A percentile compares a stretch with the other conserved stretches of the same genome.
Conservation (phyloP, 2,329 filamentous ascomycete genomes). For the Proliferodiscus dingleyae region DNA sequence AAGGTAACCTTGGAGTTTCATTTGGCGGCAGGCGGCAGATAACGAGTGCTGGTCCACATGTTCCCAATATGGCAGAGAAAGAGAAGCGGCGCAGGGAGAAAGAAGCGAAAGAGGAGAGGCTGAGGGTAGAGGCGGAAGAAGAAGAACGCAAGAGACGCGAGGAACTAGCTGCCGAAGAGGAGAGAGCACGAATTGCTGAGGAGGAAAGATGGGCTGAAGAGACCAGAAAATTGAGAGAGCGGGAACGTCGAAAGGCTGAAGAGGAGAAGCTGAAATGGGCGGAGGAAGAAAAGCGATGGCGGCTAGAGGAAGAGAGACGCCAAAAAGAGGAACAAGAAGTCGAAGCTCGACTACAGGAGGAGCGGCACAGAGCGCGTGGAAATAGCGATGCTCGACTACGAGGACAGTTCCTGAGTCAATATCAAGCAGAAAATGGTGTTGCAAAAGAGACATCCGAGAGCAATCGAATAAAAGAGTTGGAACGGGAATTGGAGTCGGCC, state of each 20-base stretch:
- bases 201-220: constrained; percentile 64
- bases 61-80: constrained; percentile 81
- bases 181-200: constrained; percentile 56
- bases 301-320: constrained; percentile 67
- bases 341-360: constrained; percentile 61
- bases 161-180: constrained; percentile 54
- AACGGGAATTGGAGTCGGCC: constrained; percentile 64
- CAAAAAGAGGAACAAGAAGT: constrained; percentile 68
- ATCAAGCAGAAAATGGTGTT: constrained; percentile 64
- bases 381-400: constrained; percentile 64
- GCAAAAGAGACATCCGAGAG: constrained; percentile 46
- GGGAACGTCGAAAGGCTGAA: constrained; percentile 54
- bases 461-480: constrained; percentile 72
- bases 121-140: constrained; percentile 50
- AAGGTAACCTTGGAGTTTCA: constrained; percentile 88
- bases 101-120: constrained; percentile 55
- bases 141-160: constrained; percentile 43
- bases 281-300: constrained; percentile 72
- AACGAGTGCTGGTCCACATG: constrained; percentile 71
- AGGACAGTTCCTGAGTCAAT: constrained; percentile 83
- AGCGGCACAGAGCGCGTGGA: constrained; percentile 55
- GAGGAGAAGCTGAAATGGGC: constrained; percentile 72
- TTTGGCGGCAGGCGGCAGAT: constrained; percentile 93
- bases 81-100: constrained; percentile 59
- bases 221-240: constrained; percentile 52